Conservation (phyloP, 73 alveolate species). For the Durusdinium trenchii region DNA sequence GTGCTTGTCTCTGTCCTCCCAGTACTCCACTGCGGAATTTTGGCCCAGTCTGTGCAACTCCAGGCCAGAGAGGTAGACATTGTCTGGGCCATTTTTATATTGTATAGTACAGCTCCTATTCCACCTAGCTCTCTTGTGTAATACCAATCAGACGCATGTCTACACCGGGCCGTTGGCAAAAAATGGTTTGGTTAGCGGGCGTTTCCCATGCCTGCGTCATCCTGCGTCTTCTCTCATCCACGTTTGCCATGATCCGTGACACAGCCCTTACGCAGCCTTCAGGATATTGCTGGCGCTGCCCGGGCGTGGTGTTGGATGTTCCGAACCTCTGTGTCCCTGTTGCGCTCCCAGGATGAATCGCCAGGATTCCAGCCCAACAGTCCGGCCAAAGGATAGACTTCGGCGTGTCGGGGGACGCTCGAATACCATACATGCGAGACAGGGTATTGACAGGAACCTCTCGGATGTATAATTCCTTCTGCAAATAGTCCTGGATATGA, state of each 20-base stretch:
- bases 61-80: neutral
- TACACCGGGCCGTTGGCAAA: too few relatives aligned
- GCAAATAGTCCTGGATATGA: neutral
- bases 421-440: neutral
- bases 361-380: conserved; percentile 34
- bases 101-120: too few relatives aligned
- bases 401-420: neutral
- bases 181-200: too few relatives aligned
- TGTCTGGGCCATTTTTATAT: neutral
- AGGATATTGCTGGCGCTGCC: neutral
- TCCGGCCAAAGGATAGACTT: neutral
- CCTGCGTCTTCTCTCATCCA: conserved; percentile 11
- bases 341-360: conserved; percentile 34
- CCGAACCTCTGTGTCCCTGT: conserved; percentile 45
- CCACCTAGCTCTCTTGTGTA: too few relatives aligned
- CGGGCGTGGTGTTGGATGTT: neutral
- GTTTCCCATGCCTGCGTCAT: too few relatives aligned
- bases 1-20: neutral
- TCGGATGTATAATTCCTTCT: neutral
- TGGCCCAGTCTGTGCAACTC: conserved; percentile 19
- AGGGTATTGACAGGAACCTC: neutral
- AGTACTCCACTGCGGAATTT: conserved; percentile 26
- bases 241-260: neutral
- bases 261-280: neutral
- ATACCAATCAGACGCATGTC: too few relatives aligned